Conservation (phyloP, 148 eudicot genomes). For the Mesembryanthemum crystallinum region DNA sequence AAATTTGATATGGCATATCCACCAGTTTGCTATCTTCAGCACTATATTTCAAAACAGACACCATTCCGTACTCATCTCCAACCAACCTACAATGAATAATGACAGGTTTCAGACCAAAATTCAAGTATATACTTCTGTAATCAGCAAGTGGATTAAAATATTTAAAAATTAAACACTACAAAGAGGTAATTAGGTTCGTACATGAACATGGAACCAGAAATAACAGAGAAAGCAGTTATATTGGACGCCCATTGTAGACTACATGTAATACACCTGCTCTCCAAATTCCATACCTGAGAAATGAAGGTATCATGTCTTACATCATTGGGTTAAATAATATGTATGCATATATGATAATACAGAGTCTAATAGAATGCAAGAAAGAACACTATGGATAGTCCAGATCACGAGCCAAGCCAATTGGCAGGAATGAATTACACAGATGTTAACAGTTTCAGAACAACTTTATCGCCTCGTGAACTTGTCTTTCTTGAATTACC, state of each 20-base stretch:
- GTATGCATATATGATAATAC: constrained; percentile 6
- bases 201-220: constrained; percentile 35
- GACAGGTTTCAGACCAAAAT: neutral
- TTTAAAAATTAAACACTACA: neutral
- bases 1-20: constrained; percentile 27
- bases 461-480: neutral
- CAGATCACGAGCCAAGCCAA: constrained; percentile 3
- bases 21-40: constrained; percentile 26
- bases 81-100: constrained; percentile 26
- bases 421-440: neutral
- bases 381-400: neutral
- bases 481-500: neutral
- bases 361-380: constrained; percentile 2
- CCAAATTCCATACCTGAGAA: constrained; percentile 40
- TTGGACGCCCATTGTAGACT: constrained; percentile 36
- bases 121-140: neutral
- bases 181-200: constrained; percentile 19
- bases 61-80: constrained; percentile 33
- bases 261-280: constrained; percentile 30
- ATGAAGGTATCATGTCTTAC: constrained; percentile 3
- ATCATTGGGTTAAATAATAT: neutral
- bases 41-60: constrained; percentile 27
- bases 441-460: constrained; percentile 1
- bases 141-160: constrained; percentile 5
- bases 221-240: constrained; percentile 30